Evolutionary conservation across 495 filamentous ascomycete genomes (phyloP).

Genomic region (Xylaria castorea): DNA sequence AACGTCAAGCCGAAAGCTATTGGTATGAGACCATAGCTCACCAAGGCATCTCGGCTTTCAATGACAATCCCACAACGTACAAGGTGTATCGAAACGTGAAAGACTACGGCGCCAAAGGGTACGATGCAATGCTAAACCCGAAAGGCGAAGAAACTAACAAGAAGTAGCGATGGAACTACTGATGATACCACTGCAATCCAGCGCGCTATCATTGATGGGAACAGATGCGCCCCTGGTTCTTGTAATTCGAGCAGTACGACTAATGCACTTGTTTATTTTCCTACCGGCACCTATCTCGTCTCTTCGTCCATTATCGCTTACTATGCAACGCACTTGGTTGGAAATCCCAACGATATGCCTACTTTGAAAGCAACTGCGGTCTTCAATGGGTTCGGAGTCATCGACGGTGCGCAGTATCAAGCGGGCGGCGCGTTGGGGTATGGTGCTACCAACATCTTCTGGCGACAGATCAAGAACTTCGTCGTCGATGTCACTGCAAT

Average conservation of each 20-base stretch:
- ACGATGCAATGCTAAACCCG: slow-evolving; percentile 22
- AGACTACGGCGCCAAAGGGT: slow-evolving; percentile 60
- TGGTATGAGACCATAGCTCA: slow-evolving; percentile 58
- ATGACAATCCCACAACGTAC: slow-evolving; percentile 45
- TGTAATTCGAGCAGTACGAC: slow-evolving; percentile 80
- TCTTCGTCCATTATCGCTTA: slow-evolving; percentile 67
- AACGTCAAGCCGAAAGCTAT: slow-evolving; percentile 37
- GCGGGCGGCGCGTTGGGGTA: slow-evolving; percentile 43
- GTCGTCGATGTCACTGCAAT: slow-evolving; percentile 72
- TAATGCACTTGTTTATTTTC: slow-evolving; percentile 79
- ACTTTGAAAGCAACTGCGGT: slow-evolving; percentile 66
- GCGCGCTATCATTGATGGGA: slow-evolving; percentile 73
- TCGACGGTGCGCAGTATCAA: slow-evolving; percentile 65
- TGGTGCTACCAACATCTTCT: slow-evolving; percentile 73
- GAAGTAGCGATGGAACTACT: slow-evolving; percentile 64
- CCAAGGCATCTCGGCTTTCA: slow-evolving; percentile 55
- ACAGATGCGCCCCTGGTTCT: slow-evolving; percentile 72
- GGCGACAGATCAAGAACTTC: slow-evolving; percentile 75
- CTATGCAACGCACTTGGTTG: slow-evolving; percentile 71
- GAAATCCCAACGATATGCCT: slow-evolving; percentile 72
- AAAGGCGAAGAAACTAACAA: slow-evolving; percentile 21
- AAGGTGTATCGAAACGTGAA: slow-evolving; percentile 65
- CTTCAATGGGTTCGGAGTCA: slow-evolving; percentile 64
- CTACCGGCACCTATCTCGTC: slow-evolving; percentile 75
- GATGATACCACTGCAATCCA: slow-evolving; percentile 89